Conservation (phyloP, 176 grass and related monocot genomes). For the Elymus sibiricus region DNA sequence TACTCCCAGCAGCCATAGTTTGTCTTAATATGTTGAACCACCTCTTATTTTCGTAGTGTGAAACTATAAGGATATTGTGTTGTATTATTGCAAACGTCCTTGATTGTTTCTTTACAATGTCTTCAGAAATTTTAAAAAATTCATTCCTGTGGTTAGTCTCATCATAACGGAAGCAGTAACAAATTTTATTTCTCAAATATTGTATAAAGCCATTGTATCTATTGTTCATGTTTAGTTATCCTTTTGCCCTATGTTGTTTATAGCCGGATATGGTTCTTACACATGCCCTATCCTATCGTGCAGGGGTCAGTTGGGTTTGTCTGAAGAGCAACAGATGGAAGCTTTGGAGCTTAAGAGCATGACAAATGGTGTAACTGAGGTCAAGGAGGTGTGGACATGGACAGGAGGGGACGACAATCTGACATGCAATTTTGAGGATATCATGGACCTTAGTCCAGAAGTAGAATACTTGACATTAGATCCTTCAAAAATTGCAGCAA, state of each 20-base stretch:
- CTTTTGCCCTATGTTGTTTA: background rate
- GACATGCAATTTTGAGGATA: no score
- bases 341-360: slow-evolving; percentile 44
- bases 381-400: no score
- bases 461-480: no score
- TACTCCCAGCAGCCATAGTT: background rate
- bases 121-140: slow-evolving; percentile 14
- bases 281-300: background rate
- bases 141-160: background rate
- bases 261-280: slow-evolving; percentile 14
- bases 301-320: slow-evolving; percentile 91
- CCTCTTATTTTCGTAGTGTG: background rate
- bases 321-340: slow-evolving; percentile 79
- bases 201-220: background rate
- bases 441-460: no score
- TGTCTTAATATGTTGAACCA: background rate
- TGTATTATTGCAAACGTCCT: background rate
- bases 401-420: no score
- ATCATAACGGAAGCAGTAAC: background rate
- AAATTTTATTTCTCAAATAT: background rate
- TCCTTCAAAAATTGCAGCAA: background rate
- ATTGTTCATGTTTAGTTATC: background rate
- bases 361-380: slow-evolving; percentile 24
- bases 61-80: background rate
- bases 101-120: background rate